Base-by-base conservation (phyloP, 805 yeast species). In the Candida loeiensis region DNA sequence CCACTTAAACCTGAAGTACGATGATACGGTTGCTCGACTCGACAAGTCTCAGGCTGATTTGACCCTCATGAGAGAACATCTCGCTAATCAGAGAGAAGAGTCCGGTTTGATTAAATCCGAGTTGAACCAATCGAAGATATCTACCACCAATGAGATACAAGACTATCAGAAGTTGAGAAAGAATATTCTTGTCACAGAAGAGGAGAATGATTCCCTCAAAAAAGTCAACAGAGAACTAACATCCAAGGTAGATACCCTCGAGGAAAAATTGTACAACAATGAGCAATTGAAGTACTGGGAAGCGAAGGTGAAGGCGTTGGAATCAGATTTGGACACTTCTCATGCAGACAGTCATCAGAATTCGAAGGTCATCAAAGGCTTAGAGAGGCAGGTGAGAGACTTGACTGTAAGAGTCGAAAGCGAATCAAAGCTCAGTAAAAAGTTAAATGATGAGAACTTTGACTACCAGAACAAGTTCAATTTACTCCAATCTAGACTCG, bases 151-250 rank as follows among this genome's bases (percentile, higher is more conserved):
- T 37, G 72, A 67, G 43, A 56, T 48, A 6, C 52, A 46, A 43
- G 71, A 64, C 37, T 68, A 62, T 46, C 66, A 59, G 37, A 58
- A 53, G 13, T 49, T 67, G 24, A 55, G 79, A 44, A 74, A 74
- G 33, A 78, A 78, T 34, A 71, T 75, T 28, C 63, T 81, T 41
- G 77, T 79, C 36, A 58, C 80, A 4, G 61, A 68, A 17, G 87
- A 85, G 56, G 93, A 85, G 53, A 83, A 81, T 51, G 80, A 79
- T 50, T 74, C 83, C 1, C 54, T 84, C 31, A 76, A 74, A 19
- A 80, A 71, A 45, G 72, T 70, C 44, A 79, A 82, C 49, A 60
- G 61, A 25, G 77, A 79, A 36, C 59, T 84, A 45, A 69, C 63
- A 38, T 41, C 44, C 12, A 75, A 76, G 47, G 63, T 77, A 8